Evolutionary conservation across 225 moss, liverwort and hornwort species (phyloP).

Genomic region (Antitrichia curtipendula): DNA sequence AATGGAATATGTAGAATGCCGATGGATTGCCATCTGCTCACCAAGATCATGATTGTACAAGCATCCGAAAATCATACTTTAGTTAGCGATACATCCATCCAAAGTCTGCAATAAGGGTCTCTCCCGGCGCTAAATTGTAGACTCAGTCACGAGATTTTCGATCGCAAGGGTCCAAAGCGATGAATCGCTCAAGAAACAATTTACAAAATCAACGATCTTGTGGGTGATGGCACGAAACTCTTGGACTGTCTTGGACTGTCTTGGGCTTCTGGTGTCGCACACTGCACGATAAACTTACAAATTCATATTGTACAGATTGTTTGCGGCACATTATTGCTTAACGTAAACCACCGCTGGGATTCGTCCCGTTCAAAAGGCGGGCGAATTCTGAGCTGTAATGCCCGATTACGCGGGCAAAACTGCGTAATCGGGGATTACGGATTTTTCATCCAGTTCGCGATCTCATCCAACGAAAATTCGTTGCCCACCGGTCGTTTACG

Average conservation of each 20-base stretch:
- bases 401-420: too few species aligned
- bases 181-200: background rate
- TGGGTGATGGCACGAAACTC: background rate
- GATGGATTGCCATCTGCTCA: background rate
- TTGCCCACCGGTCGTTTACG: too few species aligned
- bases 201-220: background rate
- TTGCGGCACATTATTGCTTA: too few species aligned
- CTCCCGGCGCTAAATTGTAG: background rate
- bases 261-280: background rate
- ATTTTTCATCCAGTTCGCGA: too few species aligned
- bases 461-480: too few species aligned
- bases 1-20: background rate
- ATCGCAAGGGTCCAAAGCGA: background rate
- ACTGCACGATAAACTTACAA: accelerated
- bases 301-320: too few species aligned
- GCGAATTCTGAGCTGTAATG: too few species aligned
- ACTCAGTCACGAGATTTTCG: background rate
- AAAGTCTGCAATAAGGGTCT: background rate
- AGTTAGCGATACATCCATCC: too few species aligned
- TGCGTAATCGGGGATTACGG: too few species aligned
- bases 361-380: too few species aligned
- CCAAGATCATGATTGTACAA: background rate
- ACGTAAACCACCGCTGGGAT: too few species aligned
- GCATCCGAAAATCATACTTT: too few species aligned
- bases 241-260: background rate